Base-by-base conservation (phyloP, 495 filamentous ascomycete species). In the Cercophora samala region DNA sequence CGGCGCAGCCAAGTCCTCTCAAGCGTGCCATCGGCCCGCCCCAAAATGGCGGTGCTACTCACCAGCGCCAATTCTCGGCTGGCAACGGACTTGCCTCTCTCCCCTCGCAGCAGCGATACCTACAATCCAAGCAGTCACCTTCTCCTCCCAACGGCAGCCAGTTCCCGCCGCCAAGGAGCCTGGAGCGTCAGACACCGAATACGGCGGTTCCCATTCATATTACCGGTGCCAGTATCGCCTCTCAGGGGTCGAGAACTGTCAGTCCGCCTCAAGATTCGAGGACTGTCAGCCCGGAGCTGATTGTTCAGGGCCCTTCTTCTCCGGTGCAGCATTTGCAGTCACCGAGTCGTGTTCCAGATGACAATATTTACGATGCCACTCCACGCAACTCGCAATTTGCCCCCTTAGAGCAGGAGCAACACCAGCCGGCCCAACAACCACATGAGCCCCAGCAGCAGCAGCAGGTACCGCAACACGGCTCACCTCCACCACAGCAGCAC, bases 361-460 rank as follows among this genome's bases (percentile, higher is more conserved):
- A 79, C 1, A 80, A 82, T 55, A 75, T 83, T 8, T 82, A 82
- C 62, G 76, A 81, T 46, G 81, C 81, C 0, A 82, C 81, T 21
- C 81, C 81, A 11, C 68, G 79, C 6, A 66, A 68, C 25, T 75
- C 74, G 25, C 60, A 32, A 22, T 64, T 51, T 58, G 55, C 61
- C 21, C 19, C 46, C 13, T 24, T 24, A 18, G 55, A 19, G 58
- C 62, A 64, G n/a, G 1, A 19, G n/a, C n/a, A n/a, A n/a, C n/a
- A n/a, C n/a, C n/a, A n/a, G n/a, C n/a, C n/a, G n/a, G n/a, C n/a
- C n/a, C n/a, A 58, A 23, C 5, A 52, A 53, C 37, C 56, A 58
- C 5, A 19, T 60, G 52, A n/a, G 55, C 13, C 11, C 9, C 46
- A 66, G 32, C 62, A 60, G 22, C 53, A 62, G 17, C 24, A 63